Conservation (phyloP, 2,329 filamentous ascomycete species). For the Metarhizium humberi region DNA sequence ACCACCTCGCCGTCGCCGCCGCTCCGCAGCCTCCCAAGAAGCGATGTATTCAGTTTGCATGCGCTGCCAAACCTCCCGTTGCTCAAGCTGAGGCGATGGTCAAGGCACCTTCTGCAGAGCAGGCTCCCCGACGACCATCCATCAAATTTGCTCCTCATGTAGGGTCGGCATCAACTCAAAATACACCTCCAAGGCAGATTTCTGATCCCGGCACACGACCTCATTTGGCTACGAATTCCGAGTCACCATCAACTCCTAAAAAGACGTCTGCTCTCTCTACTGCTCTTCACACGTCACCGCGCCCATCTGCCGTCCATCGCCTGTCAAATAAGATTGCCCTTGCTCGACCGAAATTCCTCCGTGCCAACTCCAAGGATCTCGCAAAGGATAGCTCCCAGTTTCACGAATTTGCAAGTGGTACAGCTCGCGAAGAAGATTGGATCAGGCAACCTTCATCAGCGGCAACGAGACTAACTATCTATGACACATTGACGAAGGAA, state of each 20-base stretch:
- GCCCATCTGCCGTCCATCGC: slow-evolving; percentile 9
- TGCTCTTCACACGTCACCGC: slow-evolving; percentile 14
- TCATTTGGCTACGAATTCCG: slow-evolving; percentile 11
- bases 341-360: slow-evolving; percentile 36
- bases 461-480: slow-evolving; percentile 69
- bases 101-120: slow-evolving; percentile 24
- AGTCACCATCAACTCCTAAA: slow-evolving; percentile 23
- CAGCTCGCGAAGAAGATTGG: slow-evolving; percentile 83
- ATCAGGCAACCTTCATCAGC: slow-evolving; percentile 59
- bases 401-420: slow-evolving; percentile 84
- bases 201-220: slow-evolving; percentile 4
- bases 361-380: slow-evolving; percentile 40
- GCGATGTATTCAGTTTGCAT: slow-evolving; percentile 88
- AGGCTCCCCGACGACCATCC: slow-evolving; percentile 44
- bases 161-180: slow-evolving; percentile 30
- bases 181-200: slow-evolving; percentile 23
- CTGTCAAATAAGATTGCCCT: slow-evolving; percentile 14
- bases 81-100: slow-evolving; percentile 27
- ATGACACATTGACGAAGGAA: slow-evolving; percentile 84
- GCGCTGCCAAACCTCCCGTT: slow-evolving; percentile 53
- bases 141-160: slow-evolving; percentile 71
- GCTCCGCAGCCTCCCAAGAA: slow-evolving; percentile 53
- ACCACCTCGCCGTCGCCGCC: slow-evolving; percentile 15
- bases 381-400: slow-evolving; percentile 55
- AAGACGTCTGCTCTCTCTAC: slow-evolving; percentile 14